Percentiles rank a stretch among this genome's conserved stretches.
phyloP scores from a whole-genome alignment of 129 eudicot species.

The Logfia minima region DNA sequence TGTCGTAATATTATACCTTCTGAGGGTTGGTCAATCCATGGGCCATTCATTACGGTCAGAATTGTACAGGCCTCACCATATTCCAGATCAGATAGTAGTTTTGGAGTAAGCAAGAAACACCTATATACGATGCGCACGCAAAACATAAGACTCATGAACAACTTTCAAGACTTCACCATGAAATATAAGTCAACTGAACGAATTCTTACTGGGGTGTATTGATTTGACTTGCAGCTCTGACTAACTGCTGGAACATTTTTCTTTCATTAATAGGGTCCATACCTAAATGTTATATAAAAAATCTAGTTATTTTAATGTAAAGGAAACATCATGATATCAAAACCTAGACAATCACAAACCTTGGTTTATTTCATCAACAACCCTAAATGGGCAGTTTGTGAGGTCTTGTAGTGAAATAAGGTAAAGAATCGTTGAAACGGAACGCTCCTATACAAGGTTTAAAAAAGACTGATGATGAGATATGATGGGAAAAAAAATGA shows the following conservation, averaged over 20 bases:
- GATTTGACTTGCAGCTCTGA: constrained; percentile 89
- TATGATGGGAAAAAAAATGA: constrained; percentile 11
- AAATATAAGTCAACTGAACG: constrained; percentile 1
- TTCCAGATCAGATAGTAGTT: constrained; percentile 79
- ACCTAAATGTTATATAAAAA: constrained; percentile 40
- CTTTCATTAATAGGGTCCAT: constrained; percentile 98
- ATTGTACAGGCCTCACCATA: constrained; percentile 82
- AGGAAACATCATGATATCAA: not conserved
- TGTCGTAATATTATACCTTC: constrained; percentile 45
- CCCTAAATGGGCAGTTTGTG: constrained; percentile 96
- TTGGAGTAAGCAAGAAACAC: constrained; percentile 96
- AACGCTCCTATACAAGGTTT: constrained; percentile 67
- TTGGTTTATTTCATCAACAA: constrained; percentile 97
- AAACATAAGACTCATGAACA: constrained; percentile 5
- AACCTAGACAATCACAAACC: constrained; percentile 41
- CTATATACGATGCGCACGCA: constrained; percentile 33
- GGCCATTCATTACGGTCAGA: constrained; percentile 82
- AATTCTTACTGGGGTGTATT: constrained; percentile 92
- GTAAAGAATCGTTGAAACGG: constrained; percentile 95
- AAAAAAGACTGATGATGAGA: constrained; percentile 25
- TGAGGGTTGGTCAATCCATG: constrained; percentile 81
- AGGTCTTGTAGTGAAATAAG: constrained; percentile 97
- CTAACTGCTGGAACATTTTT: constrained; percentile 97
- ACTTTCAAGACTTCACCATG: not conserved
- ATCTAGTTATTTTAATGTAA: not conserved